Percentiles rank a stretch among this genome's conserved stretches.
These are phyloP conservation scores for Globisporangium solare DNA, from an alignment of 352 stramenopile genomes.

Conservation along the genomic window DNA sequence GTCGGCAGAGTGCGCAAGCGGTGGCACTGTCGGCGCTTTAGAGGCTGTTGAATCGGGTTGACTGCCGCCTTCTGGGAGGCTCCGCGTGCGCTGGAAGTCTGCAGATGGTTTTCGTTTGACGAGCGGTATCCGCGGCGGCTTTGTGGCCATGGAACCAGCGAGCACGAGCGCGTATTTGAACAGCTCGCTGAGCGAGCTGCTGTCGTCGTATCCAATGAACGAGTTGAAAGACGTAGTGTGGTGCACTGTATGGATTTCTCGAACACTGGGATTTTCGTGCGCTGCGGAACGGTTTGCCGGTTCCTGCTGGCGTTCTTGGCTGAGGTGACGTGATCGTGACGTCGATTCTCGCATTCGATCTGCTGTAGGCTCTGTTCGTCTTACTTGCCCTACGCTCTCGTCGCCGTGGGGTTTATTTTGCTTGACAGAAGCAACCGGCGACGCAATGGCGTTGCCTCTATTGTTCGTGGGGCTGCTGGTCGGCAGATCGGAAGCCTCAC, in stretches of 20 bases:
- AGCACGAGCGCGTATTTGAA: slow-evolving; percentile 75
- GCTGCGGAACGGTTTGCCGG: too few relatives aligned
- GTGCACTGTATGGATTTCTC: slow-evolving; percentile 6
- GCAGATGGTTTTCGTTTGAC: slow-evolving; percentile 24
- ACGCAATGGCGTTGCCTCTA: background rate
- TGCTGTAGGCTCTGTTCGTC: too few relatives aligned
- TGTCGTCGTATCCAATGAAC: slow-evolving; percentile 36
- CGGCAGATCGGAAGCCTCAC: background rate
- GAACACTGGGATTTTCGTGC: background rate
- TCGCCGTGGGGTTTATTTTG: background rate
- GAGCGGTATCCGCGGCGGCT: slow-evolving; percentile 26
- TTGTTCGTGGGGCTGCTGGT: background rate
- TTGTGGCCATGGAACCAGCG: slow-evolving; percentile 33
- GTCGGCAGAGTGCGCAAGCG: too few relatives aligned
- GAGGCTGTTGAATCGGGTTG: too few relatives aligned
- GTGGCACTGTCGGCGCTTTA: too few relatives aligned
- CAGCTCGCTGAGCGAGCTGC: slow-evolving; percentile 39
- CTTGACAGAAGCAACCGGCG: background rate
- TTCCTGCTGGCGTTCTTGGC: too few relatives aligned
- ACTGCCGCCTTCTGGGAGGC: slow-evolving; percentile 23
- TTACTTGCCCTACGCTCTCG: too few relatives aligned
- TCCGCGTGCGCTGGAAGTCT: slow-evolving; percentile 41
- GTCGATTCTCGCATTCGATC: too few relatives aligned
- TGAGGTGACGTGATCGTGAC: too few relatives aligned
- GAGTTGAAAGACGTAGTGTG: slow-evolving; percentile 20